Base-by-base conservation (phyloP, 768 basidiomycete species). In the Ramaria sp. region DNA sequence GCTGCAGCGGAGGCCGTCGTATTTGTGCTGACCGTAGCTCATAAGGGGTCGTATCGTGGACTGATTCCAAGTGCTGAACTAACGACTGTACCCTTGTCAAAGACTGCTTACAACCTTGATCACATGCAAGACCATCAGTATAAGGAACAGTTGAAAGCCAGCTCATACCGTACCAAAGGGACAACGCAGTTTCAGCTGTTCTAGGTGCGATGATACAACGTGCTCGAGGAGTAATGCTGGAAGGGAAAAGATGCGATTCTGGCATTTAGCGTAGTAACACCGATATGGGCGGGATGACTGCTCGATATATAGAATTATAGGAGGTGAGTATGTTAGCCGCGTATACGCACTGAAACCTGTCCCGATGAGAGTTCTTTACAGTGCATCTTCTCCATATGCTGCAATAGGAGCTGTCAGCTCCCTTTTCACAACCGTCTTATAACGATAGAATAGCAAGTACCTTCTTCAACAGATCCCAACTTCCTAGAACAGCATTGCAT, bases 201-300 rank as follows among this genome's bases (percentile, higher is more conserved):
- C 16, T 16, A 53, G 24, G 34, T 53, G 52, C 7, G 18, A 15
- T 15, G 15, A 25, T n/a, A 44, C 27, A n/a, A 43, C 34, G n/a
- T 53, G 52, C 24, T 53, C 39, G 15, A 53, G 20, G 9, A 53
- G 52, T 32, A 28, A 27, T 8, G 20, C 16, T 8, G 52, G 15
- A 22, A 42, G 3, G 20, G 22, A 25, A 30, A 53, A 53, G 15
- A 28, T 10, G 10, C 37, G 38, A 41, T 53, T 53, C 42, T 53
- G 52, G 37, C 52, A 53, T 18, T 39, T n/a, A 18, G 27, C 41
- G 30, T 53, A 53, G 18, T 39, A 16, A 32, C 52, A 53, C 3
- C 50, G 50, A 38, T 51, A 51, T 20, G 32, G 50, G 8, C 38
- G 38, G 10, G 52, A 53, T 15, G 52, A 53, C 52, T 53, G 27